Conservation (phyloP, 1,139 yeast species). For the Kodamaea anthophila region DNA sequence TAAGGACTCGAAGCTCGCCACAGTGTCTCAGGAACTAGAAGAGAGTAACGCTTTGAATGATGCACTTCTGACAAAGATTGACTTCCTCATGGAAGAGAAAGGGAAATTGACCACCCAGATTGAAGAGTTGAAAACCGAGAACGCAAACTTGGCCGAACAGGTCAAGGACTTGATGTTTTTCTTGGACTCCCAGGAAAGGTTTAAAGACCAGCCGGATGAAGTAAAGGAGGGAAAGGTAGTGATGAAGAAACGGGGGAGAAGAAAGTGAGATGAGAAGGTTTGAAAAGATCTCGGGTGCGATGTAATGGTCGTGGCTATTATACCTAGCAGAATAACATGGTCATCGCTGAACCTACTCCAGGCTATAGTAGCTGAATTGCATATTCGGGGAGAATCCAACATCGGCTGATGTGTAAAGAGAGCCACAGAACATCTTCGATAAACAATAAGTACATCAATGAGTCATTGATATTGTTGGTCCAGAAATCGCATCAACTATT, state of each 20-base stretch:
- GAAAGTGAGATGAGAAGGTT: slow-evolving; percentile 1
- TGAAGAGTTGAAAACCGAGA: slow-evolving; percentile 28
- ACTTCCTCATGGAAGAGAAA: slow-evolving; percentile 36
- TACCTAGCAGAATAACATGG: too few species aligned
- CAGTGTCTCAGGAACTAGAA: slow-evolving; percentile 25
- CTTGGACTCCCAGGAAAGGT: slow-evolving; percentile 66
- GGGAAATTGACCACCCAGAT: slow-evolving; percentile 18
- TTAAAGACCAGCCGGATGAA: slow-evolving; percentile 64
- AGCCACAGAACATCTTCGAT: too few species aligned
- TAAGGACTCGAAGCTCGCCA: slow-evolving; percentile 28
- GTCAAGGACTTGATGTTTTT: slow-evolving; percentile 78
- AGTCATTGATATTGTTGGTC: too few species aligned
- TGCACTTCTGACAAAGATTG: slow-evolving; percentile 54
- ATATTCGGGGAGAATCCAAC: too few species aligned
- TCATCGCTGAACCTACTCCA: too few species aligned
- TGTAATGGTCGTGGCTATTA: too few species aligned
- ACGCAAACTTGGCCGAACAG: slow-evolving; percentile 58
- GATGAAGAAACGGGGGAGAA: slow-evolving; percentile 10
- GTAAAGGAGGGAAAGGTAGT: slow-evolving; percentile 67
- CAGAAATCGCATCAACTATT: too few species aligned
- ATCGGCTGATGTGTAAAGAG: too few species aligned
- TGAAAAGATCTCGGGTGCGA: too few species aligned
- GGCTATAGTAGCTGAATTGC: too few species aligned
- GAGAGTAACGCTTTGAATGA: slow-evolving; percentile 43
- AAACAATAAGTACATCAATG: too few species aligned